Conservation (phyloP, 352 stramenopile species). For the Pythium pyrilobum region DNA sequence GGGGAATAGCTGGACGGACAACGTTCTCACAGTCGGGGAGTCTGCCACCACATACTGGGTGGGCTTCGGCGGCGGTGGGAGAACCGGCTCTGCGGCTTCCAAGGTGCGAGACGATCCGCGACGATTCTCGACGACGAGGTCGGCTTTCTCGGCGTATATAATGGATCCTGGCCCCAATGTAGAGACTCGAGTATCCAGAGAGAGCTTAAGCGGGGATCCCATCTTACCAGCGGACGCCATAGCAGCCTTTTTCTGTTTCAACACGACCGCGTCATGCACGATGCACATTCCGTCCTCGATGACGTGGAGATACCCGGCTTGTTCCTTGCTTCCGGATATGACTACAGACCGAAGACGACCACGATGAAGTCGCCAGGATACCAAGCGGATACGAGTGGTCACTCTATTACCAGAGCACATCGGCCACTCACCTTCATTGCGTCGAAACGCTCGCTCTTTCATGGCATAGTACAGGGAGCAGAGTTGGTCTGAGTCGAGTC, state of each 20-base stretch:
- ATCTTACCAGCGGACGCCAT: too few species aligned
- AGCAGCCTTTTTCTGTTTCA: slow-evolving; percentile 25
- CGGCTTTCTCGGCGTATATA: slow-evolving; percentile 21
- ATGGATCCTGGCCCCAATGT: slow-evolving; percentile 31
- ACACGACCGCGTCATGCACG: slow-evolving; percentile 33
- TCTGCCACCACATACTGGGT: slow-evolving; percentile 36
- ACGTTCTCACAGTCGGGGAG: slow-evolving; percentile 29
- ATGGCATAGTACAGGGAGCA: slow-evolving; percentile 42
- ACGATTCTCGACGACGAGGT: neutral
- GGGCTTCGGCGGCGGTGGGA: neutral
- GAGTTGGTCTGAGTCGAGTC: slow-evolving; percentile 33
- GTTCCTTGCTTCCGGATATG: slow-evolving; percentile 22
- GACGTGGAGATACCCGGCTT: slow-evolving; percentile 26
- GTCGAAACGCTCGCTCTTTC: slow-evolving; percentile 26
- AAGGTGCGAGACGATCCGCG: slow-evolving; percentile 8
- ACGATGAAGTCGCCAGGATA: too few species aligned
- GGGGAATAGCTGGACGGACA: slow-evolving; percentile 25
- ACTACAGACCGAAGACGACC: slow-evolving; percentile 19
- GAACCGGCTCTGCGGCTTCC: neutral
- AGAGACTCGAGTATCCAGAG: slow-evolving; percentile 35
- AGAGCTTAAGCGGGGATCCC: slow-evolving; percentile 17
- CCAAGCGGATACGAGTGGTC: neutral
- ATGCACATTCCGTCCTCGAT: slow-evolving; percentile 36
- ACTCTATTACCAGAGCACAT: too few species aligned
- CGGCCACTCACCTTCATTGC: slow-evolving; percentile 40